Conservation (phyloP, 2,329 filamentous ascomycete genomes). For the Xylariaceae sp. region DNA sequence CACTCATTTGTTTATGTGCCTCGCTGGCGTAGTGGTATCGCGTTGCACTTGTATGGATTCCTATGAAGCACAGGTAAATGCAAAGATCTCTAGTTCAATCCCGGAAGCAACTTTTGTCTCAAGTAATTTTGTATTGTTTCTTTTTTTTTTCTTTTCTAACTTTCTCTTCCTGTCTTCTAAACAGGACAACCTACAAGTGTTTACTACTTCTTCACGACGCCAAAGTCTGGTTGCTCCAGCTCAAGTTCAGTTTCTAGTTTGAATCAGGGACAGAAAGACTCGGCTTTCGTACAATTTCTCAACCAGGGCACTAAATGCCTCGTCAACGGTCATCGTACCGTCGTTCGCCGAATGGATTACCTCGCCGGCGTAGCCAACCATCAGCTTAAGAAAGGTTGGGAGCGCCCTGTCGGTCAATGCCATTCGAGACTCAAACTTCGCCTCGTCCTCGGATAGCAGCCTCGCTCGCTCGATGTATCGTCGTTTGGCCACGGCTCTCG, state of each 20-base stretch:
- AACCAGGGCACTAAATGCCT: background rate
- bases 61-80: background rate
- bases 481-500: slow-evolving; percentile 1
- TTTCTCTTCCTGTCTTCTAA: background rate
- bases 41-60: background rate
- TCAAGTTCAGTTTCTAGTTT: background rate
- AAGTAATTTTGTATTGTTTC: background rate
- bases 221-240: too few species aligned
- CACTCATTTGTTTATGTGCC: background rate
- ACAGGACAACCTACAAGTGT: background rate
- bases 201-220: too few species aligned
- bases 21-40: slow-evolving; percentile 1
- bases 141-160: background rate
- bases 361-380: slow-evolving; percentile 1
- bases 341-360: slow-evolving; percentile 3
- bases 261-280: background rate
- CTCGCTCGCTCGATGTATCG: slow-evolving; percentile 1
- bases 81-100: slow-evolving; percentile 4
- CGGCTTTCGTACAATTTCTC: background rate
- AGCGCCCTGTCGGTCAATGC: background rate
- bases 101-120: too few species aligned
- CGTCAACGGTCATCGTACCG: background rate
- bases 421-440: slow-evolving; percentile 2
- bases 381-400: slow-evolving; percentile 1
- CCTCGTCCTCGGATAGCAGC: background rate